Evolutionary conservation across 2,329 filamentous ascomycete genomes (phyloP), one percentile per base, ranked within the genome.

Genomic region (Coccinonectria pachysandricola): DNA sequence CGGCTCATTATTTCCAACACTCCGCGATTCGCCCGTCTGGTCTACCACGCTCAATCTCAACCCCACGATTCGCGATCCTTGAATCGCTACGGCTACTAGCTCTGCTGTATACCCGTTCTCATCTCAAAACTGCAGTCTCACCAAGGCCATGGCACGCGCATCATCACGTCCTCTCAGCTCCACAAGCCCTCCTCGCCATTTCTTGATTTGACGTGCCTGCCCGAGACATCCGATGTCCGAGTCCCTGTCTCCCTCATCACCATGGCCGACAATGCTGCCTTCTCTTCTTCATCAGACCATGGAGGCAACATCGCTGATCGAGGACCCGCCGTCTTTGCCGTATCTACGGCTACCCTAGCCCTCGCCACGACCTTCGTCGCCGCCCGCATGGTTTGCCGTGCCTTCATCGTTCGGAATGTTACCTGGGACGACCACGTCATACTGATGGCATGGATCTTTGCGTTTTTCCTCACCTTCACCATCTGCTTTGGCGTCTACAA

Each of bases 361-460:
- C 52, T 87, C 27, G 75, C 82, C 26, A 79, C 79, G 19, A 46
- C 80, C 28, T 88, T 93, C 49, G 82, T 94, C 40, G 64, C 65
- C 21, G 68, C 82, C 18, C 75, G 87, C 28, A 63, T 93, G 40
- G 57, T 83, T 21, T 85, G 81, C 34, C 71, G 86, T 15, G 64
- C 71, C 25, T 72, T 68, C 23, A 77, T 95, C 25, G 78, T 94
- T 30, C 73, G 71, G 40, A 75, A 69, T 28, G 57, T 85, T 26
- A 75, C 68, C 29, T 71, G 71, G 61, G 85, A 93, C 55, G 87
- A 94, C 62, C 80, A 77, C 54, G 71, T 82, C 43, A 91, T 94
- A 53, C 54, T 85, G 8, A 39, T 82, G 20, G 84, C 86, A 29
- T 94, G 85, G 87, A 41, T 74, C 8, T 50, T 86, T 23, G 71